These are phyloP conservation scores for Aureobasidium sp. DNA, from an alignment of 2,329 filamentous ascomycete species.

Conservation along the genomic window DNA sequence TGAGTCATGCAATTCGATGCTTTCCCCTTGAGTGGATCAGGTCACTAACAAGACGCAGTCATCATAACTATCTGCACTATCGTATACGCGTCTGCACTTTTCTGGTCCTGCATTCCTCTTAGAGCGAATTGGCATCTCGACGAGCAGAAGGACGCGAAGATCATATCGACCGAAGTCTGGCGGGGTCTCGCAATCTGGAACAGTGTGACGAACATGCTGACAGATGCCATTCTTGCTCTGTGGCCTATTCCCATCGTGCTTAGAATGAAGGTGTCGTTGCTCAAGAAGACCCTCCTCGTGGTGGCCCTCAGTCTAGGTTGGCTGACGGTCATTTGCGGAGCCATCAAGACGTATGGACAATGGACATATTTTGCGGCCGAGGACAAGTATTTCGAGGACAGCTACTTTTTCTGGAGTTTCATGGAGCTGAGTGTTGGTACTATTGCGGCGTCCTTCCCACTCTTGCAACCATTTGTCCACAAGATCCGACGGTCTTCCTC, in stretches of 20 bases:
- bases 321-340: not conserved
- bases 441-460: not conserved
- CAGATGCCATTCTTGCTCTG: not conserved
- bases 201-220: not conserved
- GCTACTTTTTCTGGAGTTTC: conserved; percentile 1
- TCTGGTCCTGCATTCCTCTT: not conserved
- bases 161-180: conserved; percentile 1
- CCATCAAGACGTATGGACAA: not conserved
- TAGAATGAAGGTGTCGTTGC: not conserved
- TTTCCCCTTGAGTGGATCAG: not conserved
- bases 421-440: not conserved
- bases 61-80: not conserved
- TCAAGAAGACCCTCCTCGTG: not conserved
- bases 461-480: not conserved
- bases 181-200: not conserved
- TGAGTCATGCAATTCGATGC: not conserved
- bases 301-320: not conserved
- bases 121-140: conserved; percentile 6
- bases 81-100: not conserved
- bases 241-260: not conserved
- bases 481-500: not conserved
- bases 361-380: not conserved
- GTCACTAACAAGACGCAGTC: not conserved
- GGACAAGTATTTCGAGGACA: conserved; percentile 4
- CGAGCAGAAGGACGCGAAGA: not conserved